A percentile compares a stretch with the other conserved stretches of the same genome.
phyloP scores from a whole-genome alignment of 2,329 filamentous ascomycete species.

The Colletotrichum cuscutae region DNA sequence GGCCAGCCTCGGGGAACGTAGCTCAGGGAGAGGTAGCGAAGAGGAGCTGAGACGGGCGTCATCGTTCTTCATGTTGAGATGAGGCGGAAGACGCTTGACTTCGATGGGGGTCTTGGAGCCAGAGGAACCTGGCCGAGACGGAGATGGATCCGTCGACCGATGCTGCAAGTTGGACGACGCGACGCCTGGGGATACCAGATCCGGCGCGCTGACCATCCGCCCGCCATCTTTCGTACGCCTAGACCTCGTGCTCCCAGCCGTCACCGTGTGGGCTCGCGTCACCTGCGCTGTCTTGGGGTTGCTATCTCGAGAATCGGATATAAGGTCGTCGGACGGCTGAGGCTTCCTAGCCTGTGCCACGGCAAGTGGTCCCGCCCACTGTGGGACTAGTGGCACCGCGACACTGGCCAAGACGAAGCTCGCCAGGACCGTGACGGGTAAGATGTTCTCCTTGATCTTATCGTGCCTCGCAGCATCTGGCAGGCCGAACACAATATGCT shows the following conservation, averaged over 20 bases:
- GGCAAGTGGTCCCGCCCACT: constrained; percentile 82
- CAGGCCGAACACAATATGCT: constrained; percentile 86
- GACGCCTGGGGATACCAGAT: constrained; percentile 42
- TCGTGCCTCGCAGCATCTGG: constrained; percentile 75
- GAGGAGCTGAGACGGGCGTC: constrained; percentile 75
- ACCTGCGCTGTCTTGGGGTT: constrained; percentile 66
- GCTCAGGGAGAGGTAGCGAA: constrained; percentile 73
- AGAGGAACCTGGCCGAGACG: constrained; percentile 27
- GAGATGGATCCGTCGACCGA: constrained; percentile 16
- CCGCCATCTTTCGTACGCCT: constrained; percentile 58
- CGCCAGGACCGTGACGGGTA: constrained; percentile 83
- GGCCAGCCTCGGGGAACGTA: constrained; percentile 61
- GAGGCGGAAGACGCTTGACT: constrained; percentile 53
- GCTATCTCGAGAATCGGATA: constrained; percentile 62
- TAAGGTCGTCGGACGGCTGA: constrained; percentile 68
- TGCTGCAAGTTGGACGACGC: constrained; percentile 18
- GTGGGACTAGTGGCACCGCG: constrained; percentile 79
- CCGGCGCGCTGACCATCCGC: constrained; percentile 57
- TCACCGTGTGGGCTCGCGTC: constrained; percentile 76
- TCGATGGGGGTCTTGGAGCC: constrained; percentile 46
- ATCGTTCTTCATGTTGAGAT: constrained; percentile 62
- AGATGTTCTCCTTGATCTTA: constrained; percentile 82
- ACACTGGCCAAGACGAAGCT: constrained; percentile 83
- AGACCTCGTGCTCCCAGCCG: constrained; percentile 59
- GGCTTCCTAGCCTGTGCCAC: constrained; percentile 85